Conservation (phyloP, 1,284 basidiomycete species). For the Ustilago vetiveriae region DNA sequence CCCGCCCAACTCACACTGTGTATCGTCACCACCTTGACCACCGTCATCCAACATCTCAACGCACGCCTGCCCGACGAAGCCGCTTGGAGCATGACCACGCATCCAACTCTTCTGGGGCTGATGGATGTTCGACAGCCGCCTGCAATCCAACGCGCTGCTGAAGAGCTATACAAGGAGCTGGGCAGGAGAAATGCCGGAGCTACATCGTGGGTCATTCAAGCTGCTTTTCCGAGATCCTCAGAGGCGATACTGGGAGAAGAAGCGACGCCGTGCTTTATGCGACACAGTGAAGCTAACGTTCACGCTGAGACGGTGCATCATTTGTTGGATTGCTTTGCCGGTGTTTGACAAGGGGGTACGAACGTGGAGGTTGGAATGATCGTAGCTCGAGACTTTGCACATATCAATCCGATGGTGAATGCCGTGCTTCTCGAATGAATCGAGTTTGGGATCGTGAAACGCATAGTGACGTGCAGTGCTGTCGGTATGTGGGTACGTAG, state of each 20-base stretch:
- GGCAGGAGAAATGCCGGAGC: constrained; percentile 19
- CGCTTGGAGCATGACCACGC: constrained; percentile 34
- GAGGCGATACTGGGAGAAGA: neutral
- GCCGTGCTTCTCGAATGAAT: too few relatives aligned
- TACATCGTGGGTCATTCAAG: constrained; percentile 13
- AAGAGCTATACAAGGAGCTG: constrained; percentile 16
- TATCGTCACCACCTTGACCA: constrained; percentile 24
- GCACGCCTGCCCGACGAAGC: constrained; percentile 23
- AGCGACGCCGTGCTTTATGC: constrained; percentile 29
- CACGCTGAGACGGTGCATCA: constrained; percentile 16
- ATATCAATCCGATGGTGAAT: too few relatives aligned
- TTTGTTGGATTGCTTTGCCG: constrained; percentile 1
- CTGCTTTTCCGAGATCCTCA: constrained; percentile 6
- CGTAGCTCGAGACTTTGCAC: too few relatives aligned
- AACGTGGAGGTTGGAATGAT: neutral
- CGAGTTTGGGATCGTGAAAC: neutral
- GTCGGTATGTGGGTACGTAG: neutral
- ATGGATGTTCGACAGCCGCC: constrained; percentile 32
- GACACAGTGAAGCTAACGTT: neutral
- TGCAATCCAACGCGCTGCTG: constrained; percentile 4
- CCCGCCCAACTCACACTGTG: constrained; percentile 29
- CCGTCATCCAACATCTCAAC: constrained; percentile 12
- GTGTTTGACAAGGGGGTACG: neutral
- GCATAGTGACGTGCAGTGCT: constrained; percentile 1
- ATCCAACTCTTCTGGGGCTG: constrained; percentile 9